Evolutionary conservation across 2,329 filamentous ascomycete species (phyloP), one percentile per base, ranked within the genome.

Genomic region (Penicillium occitanis): DNA sequence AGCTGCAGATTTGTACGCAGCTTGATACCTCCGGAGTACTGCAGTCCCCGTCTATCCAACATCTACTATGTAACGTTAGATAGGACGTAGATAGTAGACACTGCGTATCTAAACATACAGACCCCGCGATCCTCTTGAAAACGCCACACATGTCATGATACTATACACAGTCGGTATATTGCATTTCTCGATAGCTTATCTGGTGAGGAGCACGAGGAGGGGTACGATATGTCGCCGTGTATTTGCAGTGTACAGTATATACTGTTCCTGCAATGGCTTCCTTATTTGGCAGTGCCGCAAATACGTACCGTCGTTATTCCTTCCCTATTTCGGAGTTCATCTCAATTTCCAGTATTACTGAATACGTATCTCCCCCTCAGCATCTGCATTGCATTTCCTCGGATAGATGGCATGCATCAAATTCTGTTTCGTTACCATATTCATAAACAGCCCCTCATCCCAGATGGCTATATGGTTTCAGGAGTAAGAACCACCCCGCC

Each of bases 71-170:
- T 19, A 19, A 19, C 19, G 19, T 13, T 17, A 4, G 19, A 48
- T 13, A 48, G 25, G 1, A n/a, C 28, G 25, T 33, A n/a, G 28
- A 48, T 50, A 48, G 46, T 51, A 17, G 22, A 28, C 13, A 30
- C 14, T n/a, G 14, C 13, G 25, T 30, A 46, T 30, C 50, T 30
- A 8, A 30, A 33, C 50, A 30, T 37, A 57, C 51, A 64, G 30
- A 58, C 62, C 62, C 51, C 62, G 44, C 40, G 62, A 64, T 35
- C 28, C 40, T 37, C 14, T 28, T 46, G 22, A 17, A 25, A 44
- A 58, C 40, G 62, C 62, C 62, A 64, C 62, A 28, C 62, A 64
- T 64, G 62, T 64, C 51, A 64, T 64, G 62, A 48, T 28, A 42
- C 33, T 30, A 33, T 30, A 42, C 19, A 25, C 37, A 10, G 25